Percentiles rank a stretch among this genome's conserved stretches.
phyloP scores from a whole-genome alignment of 2,329 filamentous ascomycete genomes.

The Sporothrix phasma region DNA sequence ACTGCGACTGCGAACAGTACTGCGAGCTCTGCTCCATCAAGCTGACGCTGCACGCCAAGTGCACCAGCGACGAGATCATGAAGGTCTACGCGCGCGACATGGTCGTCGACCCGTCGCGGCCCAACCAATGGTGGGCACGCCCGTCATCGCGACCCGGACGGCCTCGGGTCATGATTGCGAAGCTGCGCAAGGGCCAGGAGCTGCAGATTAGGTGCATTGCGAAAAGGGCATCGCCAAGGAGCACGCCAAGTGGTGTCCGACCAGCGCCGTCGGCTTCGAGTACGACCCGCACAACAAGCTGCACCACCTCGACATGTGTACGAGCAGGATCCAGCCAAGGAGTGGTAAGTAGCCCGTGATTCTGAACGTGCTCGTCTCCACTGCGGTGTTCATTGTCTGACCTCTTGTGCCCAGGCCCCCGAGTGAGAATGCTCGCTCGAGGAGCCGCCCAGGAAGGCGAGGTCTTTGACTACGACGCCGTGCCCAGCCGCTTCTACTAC shows the following conservation, averaged over 20 bases:
- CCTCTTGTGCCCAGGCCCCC: constrained; percentile 52
- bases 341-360: constrained; percentile 58
- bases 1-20: constrained; percentile 94
- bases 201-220: constrained; percentile 84
- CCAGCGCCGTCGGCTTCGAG: constrained; percentile 86
- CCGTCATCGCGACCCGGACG: constrained; percentile 77
- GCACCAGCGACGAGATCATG: constrained; percentile 78
- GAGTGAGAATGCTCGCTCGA: constrained; percentile 70
- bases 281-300: constrained; percentile 98
- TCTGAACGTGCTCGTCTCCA: not conserved
- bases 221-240: constrained; percentile 99
- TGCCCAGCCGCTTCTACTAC: constrained; percentile 79
- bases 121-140: constrained; percentile 69
- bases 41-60: constrained; percentile 75
- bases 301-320: constrained; percentile 87
- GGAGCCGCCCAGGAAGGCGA: constrained; percentile 70
- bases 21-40: constrained; percentile 87
- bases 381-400: not conserved
- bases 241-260: constrained; percentile 95
- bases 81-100: constrained; percentile 89
- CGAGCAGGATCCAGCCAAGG: constrained; percentile 68
- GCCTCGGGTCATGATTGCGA: constrained; percentile 80
- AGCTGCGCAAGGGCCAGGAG: constrained; percentile 82
- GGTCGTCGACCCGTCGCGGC: constrained; percentile 57
- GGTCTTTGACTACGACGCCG: constrained; percentile 81